phyloP scores from a whole-genome alignment of 176 grass and related monocot species.

The Oryza nivara region DNA sequence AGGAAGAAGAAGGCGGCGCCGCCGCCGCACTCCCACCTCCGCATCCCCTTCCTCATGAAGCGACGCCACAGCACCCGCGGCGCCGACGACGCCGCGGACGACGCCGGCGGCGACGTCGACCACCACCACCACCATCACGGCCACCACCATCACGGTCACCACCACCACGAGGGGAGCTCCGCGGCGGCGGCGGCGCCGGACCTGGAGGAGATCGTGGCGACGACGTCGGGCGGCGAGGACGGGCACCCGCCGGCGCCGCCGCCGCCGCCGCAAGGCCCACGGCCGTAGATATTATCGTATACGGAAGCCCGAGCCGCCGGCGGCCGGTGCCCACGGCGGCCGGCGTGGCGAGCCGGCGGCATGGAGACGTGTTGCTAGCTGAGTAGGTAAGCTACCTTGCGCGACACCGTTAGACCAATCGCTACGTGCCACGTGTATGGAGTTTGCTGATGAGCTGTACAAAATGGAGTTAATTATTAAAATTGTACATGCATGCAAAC shows the following conservation, averaged over 20 bases:
- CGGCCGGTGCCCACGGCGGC: too few species aligned
- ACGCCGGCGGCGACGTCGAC: not conserved
- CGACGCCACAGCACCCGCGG: not conserved
- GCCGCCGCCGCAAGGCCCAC: not conserved
- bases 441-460: too few species aligned
- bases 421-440: not conserved
- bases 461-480: not conserved
- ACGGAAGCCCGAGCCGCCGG: too few species aligned
- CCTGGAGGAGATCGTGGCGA: conserved; percentile 29
- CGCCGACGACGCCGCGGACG: not conserved
- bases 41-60: conserved; percentile 39
- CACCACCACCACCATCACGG: not conserved
- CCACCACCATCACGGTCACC: not conserved
- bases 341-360: too few species aligned
- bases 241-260: not conserved
- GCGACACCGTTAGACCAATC: too few species aligned
- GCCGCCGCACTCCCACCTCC: conserved; percentile 30
- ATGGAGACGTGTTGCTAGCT: too few species aligned
- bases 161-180: not conserved
- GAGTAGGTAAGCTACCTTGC: too few species aligned
- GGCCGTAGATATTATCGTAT: not conserved
- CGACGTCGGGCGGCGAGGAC: not conserved
- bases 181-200: not conserved
- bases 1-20: conserved; percentile 31
- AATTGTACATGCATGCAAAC: too few species aligned